These are phyloP conservation scores for Chenopodium berlandieri DNA, from an alignment of 148 eudicot genomes.

Conservation along the genomic window DNA sequence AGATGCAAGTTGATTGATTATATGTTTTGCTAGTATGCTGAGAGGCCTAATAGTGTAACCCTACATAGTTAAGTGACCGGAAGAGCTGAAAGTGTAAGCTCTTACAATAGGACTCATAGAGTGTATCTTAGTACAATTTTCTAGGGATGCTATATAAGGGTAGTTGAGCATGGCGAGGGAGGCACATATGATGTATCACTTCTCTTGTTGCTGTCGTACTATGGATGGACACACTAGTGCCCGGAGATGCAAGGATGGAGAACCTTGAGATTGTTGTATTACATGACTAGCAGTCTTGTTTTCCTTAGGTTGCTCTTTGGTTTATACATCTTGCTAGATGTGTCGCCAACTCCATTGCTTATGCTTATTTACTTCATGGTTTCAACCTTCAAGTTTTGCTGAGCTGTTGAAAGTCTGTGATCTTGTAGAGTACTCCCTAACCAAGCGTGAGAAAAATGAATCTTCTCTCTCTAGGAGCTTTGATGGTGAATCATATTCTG, in stretches of 20 bases:
- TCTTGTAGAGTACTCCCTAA: constrained; percentile 82
- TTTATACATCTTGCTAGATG: background rate
- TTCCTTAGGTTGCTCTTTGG: background rate
- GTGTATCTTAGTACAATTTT: background rate
- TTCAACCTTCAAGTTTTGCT: constrained; percentile 26
- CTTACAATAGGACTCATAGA: background rate
- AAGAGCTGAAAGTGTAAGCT: too few species aligned
- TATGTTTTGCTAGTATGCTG: background rate
- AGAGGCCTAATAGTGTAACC: background rate
- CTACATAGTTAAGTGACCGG: background rate
- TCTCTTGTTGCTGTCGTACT: background rate
- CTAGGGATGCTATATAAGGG: background rate
- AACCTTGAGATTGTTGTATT: background rate
- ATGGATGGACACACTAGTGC: background rate
- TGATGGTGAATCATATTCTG: constrained; percentile 85
- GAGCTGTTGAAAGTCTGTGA: constrained; percentile 57
- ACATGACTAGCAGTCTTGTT: constrained; percentile 2
- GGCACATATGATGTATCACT: background rate
- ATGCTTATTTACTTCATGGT: background rate
- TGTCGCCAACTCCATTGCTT: background rate
- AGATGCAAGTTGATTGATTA: background rate
- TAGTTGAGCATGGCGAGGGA: background rate
- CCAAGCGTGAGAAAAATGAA: constrained; percentile 85
- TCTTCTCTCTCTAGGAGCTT: constrained; percentile 79
- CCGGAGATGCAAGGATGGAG: background rate